Evolutionary conservation across 1,139 yeast species (phyloP).

Genomic region (Wickerhamiella infanticola): DNA sequence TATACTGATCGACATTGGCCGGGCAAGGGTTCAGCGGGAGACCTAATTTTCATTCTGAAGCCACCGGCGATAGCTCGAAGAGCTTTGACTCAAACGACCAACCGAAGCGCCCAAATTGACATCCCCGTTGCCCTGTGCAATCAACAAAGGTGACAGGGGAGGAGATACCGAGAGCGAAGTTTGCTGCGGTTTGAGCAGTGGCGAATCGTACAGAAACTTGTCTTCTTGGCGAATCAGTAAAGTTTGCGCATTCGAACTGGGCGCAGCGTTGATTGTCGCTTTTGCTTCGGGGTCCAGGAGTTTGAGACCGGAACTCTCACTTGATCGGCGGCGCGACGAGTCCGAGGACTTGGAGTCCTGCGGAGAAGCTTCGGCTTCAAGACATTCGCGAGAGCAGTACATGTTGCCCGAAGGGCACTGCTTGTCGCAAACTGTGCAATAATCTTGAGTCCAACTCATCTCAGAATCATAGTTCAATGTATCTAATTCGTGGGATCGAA

Average conservation of each 20-base stretch:
- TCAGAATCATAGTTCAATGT: background rate
- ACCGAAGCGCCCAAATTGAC: background rate
- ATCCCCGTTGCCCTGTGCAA: constrained; percentile 5
- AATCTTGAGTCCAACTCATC: constrained; percentile 28
- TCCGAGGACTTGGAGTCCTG: background rate
- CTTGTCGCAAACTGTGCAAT: constrained; percentile 31
- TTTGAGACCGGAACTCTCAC: no score
- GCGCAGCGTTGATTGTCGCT: constrained; percentile 5
- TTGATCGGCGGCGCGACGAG: no score
- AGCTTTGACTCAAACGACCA: constrained; percentile 9
- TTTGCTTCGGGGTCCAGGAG: background rate
- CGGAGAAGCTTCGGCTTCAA: constrained; percentile 11
- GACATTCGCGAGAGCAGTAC: constrained; percentile 28
- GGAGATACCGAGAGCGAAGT: constrained; percentile 5
- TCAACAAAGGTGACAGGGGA: constrained; percentile 12
- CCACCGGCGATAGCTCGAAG: constrained; percentile 15
- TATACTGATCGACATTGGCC: no score
- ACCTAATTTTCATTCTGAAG: constrained; percentile 1
- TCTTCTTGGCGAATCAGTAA: background rate
- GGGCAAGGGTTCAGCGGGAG: no score
- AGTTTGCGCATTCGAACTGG: background rate
- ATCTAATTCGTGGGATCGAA: background rate
- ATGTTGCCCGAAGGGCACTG: constrained; percentile 26
- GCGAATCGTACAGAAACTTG: constrained; percentile 19
- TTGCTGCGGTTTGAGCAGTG: constrained; percentile 15